Conservation (phyloP, 805 yeast species). For the Kazachstania kunashirensis region DNA sequence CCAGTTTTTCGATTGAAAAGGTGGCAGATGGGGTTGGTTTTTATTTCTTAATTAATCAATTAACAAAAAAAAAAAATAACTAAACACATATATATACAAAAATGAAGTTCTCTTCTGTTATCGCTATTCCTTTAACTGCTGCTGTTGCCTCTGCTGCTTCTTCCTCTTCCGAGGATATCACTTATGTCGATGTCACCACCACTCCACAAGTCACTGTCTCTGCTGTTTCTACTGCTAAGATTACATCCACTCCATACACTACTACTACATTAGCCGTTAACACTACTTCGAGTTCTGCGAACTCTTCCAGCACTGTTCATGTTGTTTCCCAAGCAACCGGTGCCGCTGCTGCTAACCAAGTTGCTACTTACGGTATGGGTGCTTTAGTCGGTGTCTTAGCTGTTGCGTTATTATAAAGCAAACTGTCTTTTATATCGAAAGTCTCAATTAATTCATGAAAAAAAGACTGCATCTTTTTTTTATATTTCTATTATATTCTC, state of each 20-base stretch:
- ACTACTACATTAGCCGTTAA: conserved; percentile 5
- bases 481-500: no score
- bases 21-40: no score
- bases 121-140: conserved; percentile 7
- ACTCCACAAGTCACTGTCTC: conserved; percentile 43
- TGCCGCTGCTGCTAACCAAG: conserved; percentile 6
- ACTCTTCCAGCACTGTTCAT: conserved; percentile 2
- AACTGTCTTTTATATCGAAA: no score
- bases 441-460: no score
- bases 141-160: conserved; percentile 16
- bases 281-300: conserved; percentile 4
- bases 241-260: conserved; percentile 28
- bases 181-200: conserved; percentile 40
- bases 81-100: neutral
- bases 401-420: conserved; percentile 6
- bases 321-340: conserved; percentile 5
- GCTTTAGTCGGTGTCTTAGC: conserved; percentile 8
- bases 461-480: no score
- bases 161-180: conserved; percentile 24
- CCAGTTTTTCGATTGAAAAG: no score
- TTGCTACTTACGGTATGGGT: conserved; percentile 9
- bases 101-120: conserved; percentile 10
- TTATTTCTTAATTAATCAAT: no score
- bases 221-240: conserved; percentile 35
- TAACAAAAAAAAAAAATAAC: no score